Evolutionary conservation across 768 basidiomycete species (phyloP), one percentile per base, ranked within the genome.

Genomic region (Boletus tylopilopsis): DNA sequence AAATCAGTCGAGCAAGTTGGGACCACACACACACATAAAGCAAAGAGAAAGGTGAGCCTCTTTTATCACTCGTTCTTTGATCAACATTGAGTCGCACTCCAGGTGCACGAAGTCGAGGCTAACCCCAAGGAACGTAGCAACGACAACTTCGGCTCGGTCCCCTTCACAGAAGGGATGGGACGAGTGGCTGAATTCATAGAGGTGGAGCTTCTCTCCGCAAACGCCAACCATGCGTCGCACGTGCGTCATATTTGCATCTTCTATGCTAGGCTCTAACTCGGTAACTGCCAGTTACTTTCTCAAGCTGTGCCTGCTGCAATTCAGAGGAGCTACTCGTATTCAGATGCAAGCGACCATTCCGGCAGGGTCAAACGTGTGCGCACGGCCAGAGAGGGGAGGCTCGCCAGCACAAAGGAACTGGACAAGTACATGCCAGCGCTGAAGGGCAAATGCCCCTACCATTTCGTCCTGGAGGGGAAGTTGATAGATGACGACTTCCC

Each of bases 381-480:
- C 9, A 44, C 19, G 5, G 43, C 35, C n/a, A n/a, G 9, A 24
- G 43, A 44, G 33, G 10, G 22, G 2, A 34, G 33, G 16, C 32
- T 34, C 6, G 32, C 43, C 13, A 34, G 49, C 24, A 44, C 38
- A 0, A 7, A 11, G 6, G 34, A 24, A 0, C 22, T 52, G n/a
- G 51, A 52, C 23, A 43, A 6, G 19, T 52, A 42, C 36, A 47
- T 52, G 46, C 27, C 27, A 27, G 27, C 27, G 4, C 27, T 53
- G 27, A 35, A n/a, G 5, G 52, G 52, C 2, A 41, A 23, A 13
- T 54, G 53, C n/a, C 48, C 53, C 2, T 45, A 45, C 18, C 48
- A 54, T 13, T 50, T 54, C 6, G 53, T 54, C 5, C 13, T 39
- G 6, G 18, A 18, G 3, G 19, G 33, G 10, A 29, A n/a, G 13